Evolutionary conservation across 2,329 filamentous ascomycete species (phyloP).

Genomic region (Pyrenophora teres): DNA sequence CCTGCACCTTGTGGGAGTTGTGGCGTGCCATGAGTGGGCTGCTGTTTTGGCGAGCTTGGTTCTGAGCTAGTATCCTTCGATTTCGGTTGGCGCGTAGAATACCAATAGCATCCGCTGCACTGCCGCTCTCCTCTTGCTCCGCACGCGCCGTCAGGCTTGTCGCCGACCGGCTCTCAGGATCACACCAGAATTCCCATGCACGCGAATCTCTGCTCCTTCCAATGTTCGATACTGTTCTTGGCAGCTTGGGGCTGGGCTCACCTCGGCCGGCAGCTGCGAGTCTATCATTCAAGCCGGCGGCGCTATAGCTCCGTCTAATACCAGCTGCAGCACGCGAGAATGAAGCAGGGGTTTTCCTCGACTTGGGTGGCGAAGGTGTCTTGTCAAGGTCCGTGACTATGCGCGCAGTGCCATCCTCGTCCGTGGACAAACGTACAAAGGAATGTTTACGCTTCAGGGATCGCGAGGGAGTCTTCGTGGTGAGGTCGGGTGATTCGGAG

Average conservation of each 20-base stretch:
- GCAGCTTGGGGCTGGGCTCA: constrained; percentile 40
- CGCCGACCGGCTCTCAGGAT: constrained; percentile 72
- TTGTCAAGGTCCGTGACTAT: constrained; percentile 71
- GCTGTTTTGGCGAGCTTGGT: constrained; percentile 69
- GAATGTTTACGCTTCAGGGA: constrained; percentile 50
- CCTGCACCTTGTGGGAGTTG: constrained; percentile 34
- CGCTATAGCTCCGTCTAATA: constrained; percentile 73
- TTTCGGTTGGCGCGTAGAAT: constrained; percentile 73
- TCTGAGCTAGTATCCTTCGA: constrained; percentile 56
- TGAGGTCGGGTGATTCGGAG: constrained; percentile 50
- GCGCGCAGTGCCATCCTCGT: constrained; percentile 88
- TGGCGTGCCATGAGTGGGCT: constrained; percentile 48
- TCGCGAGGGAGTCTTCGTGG: constrained; percentile 51
- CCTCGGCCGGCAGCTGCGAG: constrained; percentile 34
- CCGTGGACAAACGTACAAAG: constrained; percentile 77
- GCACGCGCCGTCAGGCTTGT: constrained; percentile 76
- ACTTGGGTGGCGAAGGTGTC: constrained; percentile 69
- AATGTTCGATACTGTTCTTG: constrained; percentile 60
- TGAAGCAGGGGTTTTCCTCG: constrained; percentile 54
- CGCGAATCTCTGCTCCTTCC: constrained; percentile 84
- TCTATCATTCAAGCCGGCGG: constrained; percentile 54
- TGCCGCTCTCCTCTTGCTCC: constrained; percentile 78
- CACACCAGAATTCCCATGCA: constrained; percentile 89
- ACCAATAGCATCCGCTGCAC: constrained; percentile 79
- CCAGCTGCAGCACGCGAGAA: constrained; percentile 52